These are phyloP conservation scores for Chlamydomonas schloesseri DNA, from an alignment of 139 green algal species.

Conservation along the genomic window DNA sequence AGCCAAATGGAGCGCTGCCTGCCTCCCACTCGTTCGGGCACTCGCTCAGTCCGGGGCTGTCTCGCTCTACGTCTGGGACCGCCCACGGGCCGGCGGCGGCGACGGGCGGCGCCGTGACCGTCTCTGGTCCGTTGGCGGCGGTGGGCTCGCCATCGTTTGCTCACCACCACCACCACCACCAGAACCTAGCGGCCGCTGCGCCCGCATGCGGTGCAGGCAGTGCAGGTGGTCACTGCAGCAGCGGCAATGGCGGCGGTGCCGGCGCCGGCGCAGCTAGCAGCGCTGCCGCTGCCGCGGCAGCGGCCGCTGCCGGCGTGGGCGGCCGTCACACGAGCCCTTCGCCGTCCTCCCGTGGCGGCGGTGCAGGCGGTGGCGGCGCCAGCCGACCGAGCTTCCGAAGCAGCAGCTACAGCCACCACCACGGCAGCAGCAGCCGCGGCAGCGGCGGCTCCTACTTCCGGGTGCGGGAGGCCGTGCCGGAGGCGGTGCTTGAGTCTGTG, in stretches of 20 bases:
- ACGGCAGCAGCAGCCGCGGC: too few species aligned
- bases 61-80: not conserved
- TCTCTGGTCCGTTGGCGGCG: too few species aligned
- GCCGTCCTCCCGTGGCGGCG: not conserved
- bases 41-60: not conserved
- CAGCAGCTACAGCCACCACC: not conserved
- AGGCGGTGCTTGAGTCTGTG: conserved; percentile 7
- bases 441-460: conserved; percentile 27
- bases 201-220: too few species aligned
- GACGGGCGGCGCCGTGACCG: too few species aligned
- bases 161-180: too few species aligned
- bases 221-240: too few species aligned
- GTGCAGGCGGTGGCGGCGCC: not conserved
- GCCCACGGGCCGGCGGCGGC: not conserved
- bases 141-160: too few species aligned
- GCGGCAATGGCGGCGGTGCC: too few species aligned
- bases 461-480: conserved; percentile 27
- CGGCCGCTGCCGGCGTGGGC: too few species aligned
- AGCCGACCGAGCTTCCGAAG: not conserved
- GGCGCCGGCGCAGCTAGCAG: too few species aligned
- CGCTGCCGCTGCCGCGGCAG: too few species aligned
- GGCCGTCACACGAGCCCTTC: not conserved
- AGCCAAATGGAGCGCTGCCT: not conserved
- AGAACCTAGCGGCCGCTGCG: too few species aligned
- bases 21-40: not conserved